Percentiles rank a stretch among this genome's conserved stretches.
phyloP scores from a whole-genome alignment of 192 early-diverging fungal genomes.

The Coemansia sp. region DNA sequence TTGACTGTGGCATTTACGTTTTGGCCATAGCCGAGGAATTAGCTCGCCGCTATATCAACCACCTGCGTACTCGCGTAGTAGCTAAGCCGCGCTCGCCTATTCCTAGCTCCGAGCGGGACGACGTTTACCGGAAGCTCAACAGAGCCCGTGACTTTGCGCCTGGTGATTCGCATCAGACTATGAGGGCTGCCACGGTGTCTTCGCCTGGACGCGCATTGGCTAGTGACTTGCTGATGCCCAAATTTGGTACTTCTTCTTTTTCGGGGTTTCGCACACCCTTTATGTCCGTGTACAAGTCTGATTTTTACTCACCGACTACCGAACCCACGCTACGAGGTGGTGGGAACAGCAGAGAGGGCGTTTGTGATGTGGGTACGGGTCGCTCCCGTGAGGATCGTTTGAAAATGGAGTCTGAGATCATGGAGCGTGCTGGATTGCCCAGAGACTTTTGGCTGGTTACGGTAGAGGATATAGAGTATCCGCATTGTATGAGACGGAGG shows the following conservation, averaged over 20 bases:
- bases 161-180: not conserved
- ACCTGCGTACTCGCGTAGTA: constrained; percentile 5
- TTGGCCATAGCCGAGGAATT: constrained; percentile 50
- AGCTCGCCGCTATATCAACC: constrained; percentile 47
- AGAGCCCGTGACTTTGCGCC: constrained; percentile 16
- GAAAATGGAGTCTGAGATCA: constrained; percentile 31
- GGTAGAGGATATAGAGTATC: constrained; percentile 54
- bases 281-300: not conserved
- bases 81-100: not conserved
- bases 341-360: not conserved
- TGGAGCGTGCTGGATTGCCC: constrained; percentile 47
- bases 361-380: not conserved
- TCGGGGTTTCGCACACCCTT: constrained; percentile 36
- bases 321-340: constrained; percentile 6
- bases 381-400: constrained; percentile 33
- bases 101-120: not conserved
- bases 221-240: constrained; percentile 47
- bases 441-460: constrained; percentile 53
- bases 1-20: constrained; percentile 53
- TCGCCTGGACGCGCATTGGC: constrained; percentile 30
- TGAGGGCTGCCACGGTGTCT: not conserved
- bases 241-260: constrained; percentile 24
- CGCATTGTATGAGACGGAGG: constrained; percentile 44
- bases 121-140: constrained; percentile 13
- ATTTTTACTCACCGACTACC: not conserved